Conservation (phyloP, 2,329 filamentous ascomycete species). For the Pleurostoma richardsiae region DNA sequence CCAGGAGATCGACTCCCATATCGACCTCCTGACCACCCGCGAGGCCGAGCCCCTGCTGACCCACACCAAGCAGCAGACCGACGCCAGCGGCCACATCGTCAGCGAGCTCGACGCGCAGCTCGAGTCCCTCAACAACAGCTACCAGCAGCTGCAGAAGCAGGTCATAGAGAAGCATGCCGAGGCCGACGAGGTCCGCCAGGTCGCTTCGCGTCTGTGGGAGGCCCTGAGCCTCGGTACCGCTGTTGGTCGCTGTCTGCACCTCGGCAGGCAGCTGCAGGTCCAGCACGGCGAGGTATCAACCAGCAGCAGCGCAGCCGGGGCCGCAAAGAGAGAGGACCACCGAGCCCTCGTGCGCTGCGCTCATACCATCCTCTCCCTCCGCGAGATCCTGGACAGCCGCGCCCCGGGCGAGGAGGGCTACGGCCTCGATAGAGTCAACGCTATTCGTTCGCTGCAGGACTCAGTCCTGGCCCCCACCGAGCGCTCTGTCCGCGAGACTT, state of each 20-base stretch:
- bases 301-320: constrained; percentile 16
- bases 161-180: constrained; percentile 81
- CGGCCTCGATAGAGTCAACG: constrained; percentile 68
- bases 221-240: constrained; percentile 72
- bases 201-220: constrained; percentile 74
- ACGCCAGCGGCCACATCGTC: constrained; percentile 68
- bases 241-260: constrained; percentile 71
- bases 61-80: constrained; percentile 70
- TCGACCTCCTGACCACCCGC: constrained; percentile 81
- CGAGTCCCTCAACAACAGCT: constrained; percentile 74
- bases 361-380: constrained; percentile 70
- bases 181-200: constrained; percentile 75
- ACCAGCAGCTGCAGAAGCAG: constrained; percentile 79
- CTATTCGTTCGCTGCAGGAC: constrained; percentile 63
- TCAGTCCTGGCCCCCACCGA: constrained; percentile 69
- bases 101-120: constrained; percentile 76
- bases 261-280: constrained; percentile 83
- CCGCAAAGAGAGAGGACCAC: constrained; percentile 62
- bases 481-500: constrained; percentile 63
- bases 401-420: constrained; percentile 69
- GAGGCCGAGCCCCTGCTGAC: constrained; percentile 76
- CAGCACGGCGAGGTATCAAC: constrained; percentile 65
- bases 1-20: constrained; percentile 94
- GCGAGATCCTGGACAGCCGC: constrained; percentile 66
- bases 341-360: constrained; percentile 76